Evolutionary conservation across 2,329 filamentous ascomycete species (phyloP), one percentile per base, ranked within the genome.

Genomic region (Cladosporium colombiae): DNA sequence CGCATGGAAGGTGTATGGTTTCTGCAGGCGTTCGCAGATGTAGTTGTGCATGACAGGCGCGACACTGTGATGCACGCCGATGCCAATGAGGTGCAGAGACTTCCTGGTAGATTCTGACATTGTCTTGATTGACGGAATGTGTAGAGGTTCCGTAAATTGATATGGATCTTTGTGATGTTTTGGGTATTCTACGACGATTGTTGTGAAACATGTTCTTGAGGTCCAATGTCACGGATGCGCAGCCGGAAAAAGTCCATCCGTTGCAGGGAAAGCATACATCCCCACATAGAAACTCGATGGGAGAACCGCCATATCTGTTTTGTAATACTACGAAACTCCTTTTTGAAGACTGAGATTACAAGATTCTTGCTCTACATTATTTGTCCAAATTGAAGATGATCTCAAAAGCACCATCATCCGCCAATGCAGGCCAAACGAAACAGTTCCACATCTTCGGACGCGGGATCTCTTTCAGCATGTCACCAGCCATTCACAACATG

Each of bases 31-130:
- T 23, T 74, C 62, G 10, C 76, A 76, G 67, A 81, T 78, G 67
- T 71, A 72, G 64, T 78, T 77, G 72, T 82, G 80, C 75, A 81
- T 78, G 2, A 72, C 67, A 1, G 76, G 77, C 0, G 78, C 78
- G 55, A 81, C 78, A 8, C 78, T 81, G 69, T 81, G 80, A 16
- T 70, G 74, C 3, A 81, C 77, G 10, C 77, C 77, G 14, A 79
- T 68, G 14, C 79, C 80, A 29, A 77, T 76, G 0, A 82, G 75
- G 59, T 81, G 78, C 8, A 71, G 66, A 5, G 50, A 31, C 29
- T 67, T 65, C 37, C 65, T 59, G 14, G 35, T 46, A 23, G 59
- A n/a, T 40, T 35, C 21, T n/a, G 64, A n/a, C 50, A 63, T 63
- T 23, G 16, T 50, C 11, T 13, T 14, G 21, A 14, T 16, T 27